Percentiles rank a stretch among this genome's conserved stretches.
Evolutionary conservation across 2,329 filamentous ascomycete species (phyloP).

Genomic region (Diaporthe australafricana): DNA sequence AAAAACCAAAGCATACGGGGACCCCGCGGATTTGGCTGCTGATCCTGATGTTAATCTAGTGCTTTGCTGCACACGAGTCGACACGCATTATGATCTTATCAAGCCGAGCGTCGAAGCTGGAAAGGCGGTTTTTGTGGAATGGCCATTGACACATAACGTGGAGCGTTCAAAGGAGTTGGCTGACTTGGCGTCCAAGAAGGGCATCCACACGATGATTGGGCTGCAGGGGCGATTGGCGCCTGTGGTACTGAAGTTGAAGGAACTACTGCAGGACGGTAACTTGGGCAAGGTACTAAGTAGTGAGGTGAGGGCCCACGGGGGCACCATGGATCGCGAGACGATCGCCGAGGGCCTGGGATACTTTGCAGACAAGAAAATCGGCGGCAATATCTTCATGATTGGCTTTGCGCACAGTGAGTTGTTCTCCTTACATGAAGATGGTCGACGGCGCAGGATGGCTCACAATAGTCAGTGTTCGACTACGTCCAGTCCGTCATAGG

Average conservation of each 20-base stretch:
- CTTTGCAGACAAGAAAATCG: constrained; percentile 59
- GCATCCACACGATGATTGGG: constrained; percentile 56
- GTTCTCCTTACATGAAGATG: constrained; percentile 5
- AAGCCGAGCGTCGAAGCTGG: constrained; percentile 62
- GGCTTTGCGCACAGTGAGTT: constrained; percentile 55
- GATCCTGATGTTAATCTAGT: constrained; percentile 66
- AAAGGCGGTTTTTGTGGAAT: constrained; percentile 67
- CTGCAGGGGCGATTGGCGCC: constrained; percentile 63
- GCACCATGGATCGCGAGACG: constrained; percentile 47
- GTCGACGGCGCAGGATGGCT: constrained; percentile 39
- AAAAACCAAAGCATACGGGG: constrained; percentile 60
- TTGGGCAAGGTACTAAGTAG: constrained; percentile 66
- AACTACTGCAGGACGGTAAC: constrained; percentile 55
- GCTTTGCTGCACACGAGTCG: constrained; percentile 65
- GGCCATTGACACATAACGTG: constrained; percentile 63
- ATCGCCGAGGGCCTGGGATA: constrained; percentile 56
- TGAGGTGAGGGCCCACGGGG: constrained; percentile 55
- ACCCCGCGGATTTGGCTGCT: constrained; percentile 58
- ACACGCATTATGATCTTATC: constrained; percentile 60
- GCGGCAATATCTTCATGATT: constrained; percentile 58
- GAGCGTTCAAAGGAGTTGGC: constrained; percentile 55
- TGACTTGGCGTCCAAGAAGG: constrained; percentile 43
- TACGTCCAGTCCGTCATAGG: constrained; percentile 58
- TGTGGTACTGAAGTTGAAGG: constrained; percentile 54
- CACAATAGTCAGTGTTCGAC: constrained; percentile 53